Evolutionary conservation across 305 asterid species (phyloP), one percentile per base, ranked within the genome.

Genomic region (Fraxinus floribunda): DNA sequence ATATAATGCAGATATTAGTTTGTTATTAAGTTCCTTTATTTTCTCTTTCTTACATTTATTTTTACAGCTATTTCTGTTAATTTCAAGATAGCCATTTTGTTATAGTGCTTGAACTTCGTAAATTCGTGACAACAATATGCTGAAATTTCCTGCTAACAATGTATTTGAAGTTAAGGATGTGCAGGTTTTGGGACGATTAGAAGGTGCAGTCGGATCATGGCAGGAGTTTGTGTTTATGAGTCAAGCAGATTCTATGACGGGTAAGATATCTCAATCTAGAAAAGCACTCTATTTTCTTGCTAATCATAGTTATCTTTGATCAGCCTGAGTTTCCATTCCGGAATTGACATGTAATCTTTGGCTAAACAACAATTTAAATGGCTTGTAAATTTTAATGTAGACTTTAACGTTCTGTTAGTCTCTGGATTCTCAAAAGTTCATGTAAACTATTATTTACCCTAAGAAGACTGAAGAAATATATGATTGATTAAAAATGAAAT

Each of bases 361-460:
- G 80, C 74, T 16, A 30, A 77, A 81, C 75, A 55, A 71, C 71
- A 55, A 64, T 41, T 73, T 13, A 73, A 26, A 49, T 35, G 79
- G 32, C 77, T 71, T 66, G 20, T 57, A 52, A 75, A 70, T 15
- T 78, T 29, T 49, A 70, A 70, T 15, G 80, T 29, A 62, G 79
- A 77, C 46, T 36, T 35, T 34, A 70, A 35, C 4, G 16, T 9
- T 41, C 16, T 41, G 78, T 75, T 18, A 30, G 46, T 74, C 30
- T 18, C 79, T 29, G 83, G 81, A 68, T 79, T 46, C 75, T 44
- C 49, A 7, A 41, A 22, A 20, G 70, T 73, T 80, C 79, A 36
- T 80, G 76, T 20, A 83, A 84, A 85, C 86, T 29, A 78, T 39
- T 86, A 91, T 88, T 87, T 90, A 89, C 92, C 87, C 1, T 64